A percentile compares a stretch with the other conserved stretches of the same genome.
phyloP scores from a whole-genome alignment of 2,329 filamentous ascomycete genomes.

The Knufia fluminis region DNA sequence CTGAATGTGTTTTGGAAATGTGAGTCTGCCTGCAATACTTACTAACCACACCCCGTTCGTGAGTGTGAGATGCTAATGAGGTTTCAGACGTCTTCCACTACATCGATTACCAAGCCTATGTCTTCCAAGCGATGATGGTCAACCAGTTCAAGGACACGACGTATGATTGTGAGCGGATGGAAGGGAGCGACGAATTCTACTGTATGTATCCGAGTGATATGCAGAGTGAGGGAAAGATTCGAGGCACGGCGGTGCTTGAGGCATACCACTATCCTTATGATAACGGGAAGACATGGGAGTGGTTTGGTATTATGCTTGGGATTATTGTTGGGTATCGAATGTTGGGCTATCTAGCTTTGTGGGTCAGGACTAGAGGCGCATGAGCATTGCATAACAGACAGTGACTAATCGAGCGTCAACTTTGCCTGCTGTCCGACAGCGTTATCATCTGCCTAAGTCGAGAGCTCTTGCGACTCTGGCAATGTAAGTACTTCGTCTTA shows the following conservation, averaged over 20 bases:
- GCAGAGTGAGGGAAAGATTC: constrained; percentile 57
- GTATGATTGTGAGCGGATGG: constrained; percentile 48
- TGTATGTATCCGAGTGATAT: constrained; percentile 64
- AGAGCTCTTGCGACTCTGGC: too few species aligned
- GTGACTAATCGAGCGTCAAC: too few species aligned
- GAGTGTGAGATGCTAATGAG: too few species aligned
- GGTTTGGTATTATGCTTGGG: constrained; percentile 67
- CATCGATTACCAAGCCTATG: constrained; percentile 70
- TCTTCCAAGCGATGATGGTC: constrained; percentile 89
- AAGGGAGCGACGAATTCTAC: constrained; percentile 42
- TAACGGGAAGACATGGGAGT: constrained; percentile 46
- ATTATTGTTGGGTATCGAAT: constrained; percentile 67
- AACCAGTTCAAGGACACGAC: constrained; percentile 64
- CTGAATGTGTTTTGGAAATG: constrained; percentile 71
- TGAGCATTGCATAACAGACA: too few species aligned
- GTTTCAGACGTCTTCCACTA: constrained; percentile 65
- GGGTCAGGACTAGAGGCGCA: constrained; percentile 7
- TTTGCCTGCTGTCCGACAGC: too few species aligned
- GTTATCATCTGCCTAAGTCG: too few species aligned
- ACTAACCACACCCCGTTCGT: too few species aligned
- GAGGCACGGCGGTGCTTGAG: constrained; percentile 59
- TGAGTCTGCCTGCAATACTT: not conserved
- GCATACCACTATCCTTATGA: constrained; percentile 61
- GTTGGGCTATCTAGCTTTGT: constrained; percentile 30
- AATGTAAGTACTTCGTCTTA: too few species aligned